Evolutionary conservation across 2,329 filamentous ascomycete genomes (phyloP), one percentile per base, ranked within the genome.

Genomic region (Cladosporium sp.): DNA sequence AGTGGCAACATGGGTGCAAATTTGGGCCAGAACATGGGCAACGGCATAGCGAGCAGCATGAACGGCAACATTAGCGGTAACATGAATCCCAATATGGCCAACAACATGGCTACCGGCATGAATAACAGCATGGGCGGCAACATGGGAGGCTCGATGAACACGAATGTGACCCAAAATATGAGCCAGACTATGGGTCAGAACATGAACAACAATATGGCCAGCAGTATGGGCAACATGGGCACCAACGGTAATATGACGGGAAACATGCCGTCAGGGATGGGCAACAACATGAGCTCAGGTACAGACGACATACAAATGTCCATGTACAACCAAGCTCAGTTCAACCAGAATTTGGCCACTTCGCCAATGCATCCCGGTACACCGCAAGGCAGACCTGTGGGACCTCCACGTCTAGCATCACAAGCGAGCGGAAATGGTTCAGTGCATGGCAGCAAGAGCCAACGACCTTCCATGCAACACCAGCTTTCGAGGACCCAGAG

Each of bases 291-390:
- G 19, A 60, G 54, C 70, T 73, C 47, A 6, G 40, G 68, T 60
- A 40, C 65, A 15, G 59, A 62, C 30, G 58, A 40, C 42, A 65
- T 69, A 60, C 63, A 66, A 9, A 67, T 73, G 68, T 65, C 67
- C 55, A 68, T 78, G 65, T 79, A 76, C 64, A 67, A 66, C 42
- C 71, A 71, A 50, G 61, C 65, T 30, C 74, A 76, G 25, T 80
- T 67, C 65, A 66, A 73, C 60, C 68, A 69, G 17, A 67, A 72
- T 4, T 72, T 75, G 65, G 67, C 77, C 61, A 70, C 67, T 14
- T 79, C 78, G 14, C 75, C 77, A 1, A 67, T 78, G 60, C 69
- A 63, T 36, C 67, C 47, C 3, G 38, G 37, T 1, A 51, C 56
- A 65, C 52, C 60, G 39, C 50, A 55, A 55, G 19, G 50, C 54